phyloP scores from a whole-genome alignment of 441 rosid species.

The Populus hybrid region DNA sequence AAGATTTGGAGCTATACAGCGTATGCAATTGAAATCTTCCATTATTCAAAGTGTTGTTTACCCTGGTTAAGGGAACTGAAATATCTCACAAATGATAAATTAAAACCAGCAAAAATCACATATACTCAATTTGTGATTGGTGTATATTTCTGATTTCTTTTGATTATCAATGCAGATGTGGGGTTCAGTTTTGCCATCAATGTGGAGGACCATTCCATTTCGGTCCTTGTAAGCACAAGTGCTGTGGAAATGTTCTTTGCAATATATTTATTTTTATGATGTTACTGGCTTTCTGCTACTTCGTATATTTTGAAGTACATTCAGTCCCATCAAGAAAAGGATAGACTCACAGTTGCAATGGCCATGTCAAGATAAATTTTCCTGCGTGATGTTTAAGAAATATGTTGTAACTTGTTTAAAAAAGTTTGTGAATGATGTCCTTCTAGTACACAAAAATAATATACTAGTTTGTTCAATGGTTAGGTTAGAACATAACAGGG shows the following conservation, averaged over 20 bases:
- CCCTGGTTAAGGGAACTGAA: neutral
- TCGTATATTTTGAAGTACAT: neutral
- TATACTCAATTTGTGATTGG: neutral
- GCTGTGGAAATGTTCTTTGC: neutral
- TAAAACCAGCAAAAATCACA: neutral
- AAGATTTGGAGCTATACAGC: neutral
- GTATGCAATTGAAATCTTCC: neutral
- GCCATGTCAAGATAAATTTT: neutral
- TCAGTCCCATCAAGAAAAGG: neutral
- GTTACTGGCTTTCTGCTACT: neutral
- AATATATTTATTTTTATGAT: neutral
- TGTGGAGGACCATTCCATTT: conserved; percentile 22
- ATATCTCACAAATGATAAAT: neutral
- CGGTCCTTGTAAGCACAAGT: conserved; percentile 11
- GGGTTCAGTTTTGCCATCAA: conserved; percentile 28
- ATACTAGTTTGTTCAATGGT: neutral
- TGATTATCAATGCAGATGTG: conserved; percentile 21
- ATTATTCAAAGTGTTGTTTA: neutral
- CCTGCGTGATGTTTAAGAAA: neutral
- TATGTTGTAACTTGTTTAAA: neutral
- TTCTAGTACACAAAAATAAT: neutral
- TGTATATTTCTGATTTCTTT: neutral
- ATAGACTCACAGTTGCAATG: neutral
- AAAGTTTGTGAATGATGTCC: neutral
- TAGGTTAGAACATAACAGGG: neutral